These are phyloP conservation scores for Cryphonectria carpinicola DNA, from an alignment of 2,329 filamentous ascomycete species.

Conservation along the genomic window DNA sequence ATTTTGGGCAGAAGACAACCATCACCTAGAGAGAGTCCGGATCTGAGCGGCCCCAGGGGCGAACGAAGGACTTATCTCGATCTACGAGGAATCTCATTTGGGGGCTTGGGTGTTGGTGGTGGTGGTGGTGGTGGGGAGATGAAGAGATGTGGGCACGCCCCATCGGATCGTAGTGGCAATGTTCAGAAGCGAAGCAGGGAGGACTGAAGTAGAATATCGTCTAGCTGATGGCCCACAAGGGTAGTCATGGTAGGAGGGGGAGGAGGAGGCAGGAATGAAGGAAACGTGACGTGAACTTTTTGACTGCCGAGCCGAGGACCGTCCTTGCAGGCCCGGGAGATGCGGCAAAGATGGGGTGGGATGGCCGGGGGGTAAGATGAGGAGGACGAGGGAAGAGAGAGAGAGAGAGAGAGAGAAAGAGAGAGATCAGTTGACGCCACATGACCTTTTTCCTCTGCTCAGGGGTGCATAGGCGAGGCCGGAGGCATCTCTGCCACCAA, in stretches of 20 bases:
- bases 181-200: neutral
- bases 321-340: neutral
- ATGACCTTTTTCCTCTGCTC: neutral
- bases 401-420: neutral
- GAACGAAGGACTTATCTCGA: neutral
- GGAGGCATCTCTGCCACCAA: constrained; percentile 3
- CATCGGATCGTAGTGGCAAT: constrained; percentile 6
- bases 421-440: neutral
- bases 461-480: constrained; percentile 1
- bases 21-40: neutral
- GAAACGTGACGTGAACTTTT: neutral
- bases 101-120: neutral
- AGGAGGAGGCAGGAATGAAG: neutral
- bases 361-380: neutral
- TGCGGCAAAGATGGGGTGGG: constrained; percentile 1
- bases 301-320: neutral
- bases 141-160: neutral
- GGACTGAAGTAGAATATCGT: constrained; percentile 16
- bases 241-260: neutral
- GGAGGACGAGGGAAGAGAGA: neutral
- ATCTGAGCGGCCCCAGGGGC: too few species aligned
- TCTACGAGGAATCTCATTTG: neutral
- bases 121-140: neutral
- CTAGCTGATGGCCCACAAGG: constrained; percentile 2
- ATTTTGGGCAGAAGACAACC: neutral